Percentiles rank a stretch among this genome's conserved stretches.
These are phyloP conservation scores for Xerocomus brunneocitrinus DNA, from an alignment of 768 basidiomycete species.

Conservation along the genomic window DNA sequence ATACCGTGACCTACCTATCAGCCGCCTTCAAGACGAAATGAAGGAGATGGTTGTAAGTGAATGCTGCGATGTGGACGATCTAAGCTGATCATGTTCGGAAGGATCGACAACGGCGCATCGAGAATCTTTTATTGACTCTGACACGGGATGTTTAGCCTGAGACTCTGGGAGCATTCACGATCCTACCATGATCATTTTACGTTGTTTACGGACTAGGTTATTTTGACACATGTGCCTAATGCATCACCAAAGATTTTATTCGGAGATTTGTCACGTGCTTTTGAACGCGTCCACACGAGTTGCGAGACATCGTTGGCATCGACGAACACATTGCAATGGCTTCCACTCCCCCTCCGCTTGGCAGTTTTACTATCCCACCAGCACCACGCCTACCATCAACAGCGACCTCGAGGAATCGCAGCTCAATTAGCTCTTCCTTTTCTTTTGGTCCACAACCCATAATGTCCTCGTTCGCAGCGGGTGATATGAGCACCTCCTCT, in stretches of 20 bases:
- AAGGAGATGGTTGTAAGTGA: constrained; percentile 68
- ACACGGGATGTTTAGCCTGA: constrained; percentile 60
- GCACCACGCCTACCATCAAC: constrained; percentile 53
- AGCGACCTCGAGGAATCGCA: constrained; percentile 52
- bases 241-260: neutral
- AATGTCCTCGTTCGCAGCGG: constrained; percentile 64
- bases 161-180: neutral
- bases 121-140: constrained; percentile 62
- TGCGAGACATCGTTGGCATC: neutral
- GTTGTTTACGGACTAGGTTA: neutral
- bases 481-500: constrained; percentile 57
- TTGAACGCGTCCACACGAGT: constrained; percentile 6
- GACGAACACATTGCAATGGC: constrained; percentile 20
- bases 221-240: neutral
- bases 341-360: constrained; percentile 48
- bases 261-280: constrained; percentile 13
- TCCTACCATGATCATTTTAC: neutral
- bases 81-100: constrained; percentile 22
- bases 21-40: constrained; percentile 71
- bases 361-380: constrained; percentile 39
- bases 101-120: constrained; percentile 77
- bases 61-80: neutral
- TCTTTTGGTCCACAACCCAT: constrained; percentile 79
- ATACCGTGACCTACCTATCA: constrained; percentile 58
- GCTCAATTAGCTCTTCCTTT: constrained; percentile 75